Evolutionary conservation across 352 stramenopile genomes (phyloP), one percentile per base, ranked within the genome.

Genomic region (Albugo laibachii): DNA sequence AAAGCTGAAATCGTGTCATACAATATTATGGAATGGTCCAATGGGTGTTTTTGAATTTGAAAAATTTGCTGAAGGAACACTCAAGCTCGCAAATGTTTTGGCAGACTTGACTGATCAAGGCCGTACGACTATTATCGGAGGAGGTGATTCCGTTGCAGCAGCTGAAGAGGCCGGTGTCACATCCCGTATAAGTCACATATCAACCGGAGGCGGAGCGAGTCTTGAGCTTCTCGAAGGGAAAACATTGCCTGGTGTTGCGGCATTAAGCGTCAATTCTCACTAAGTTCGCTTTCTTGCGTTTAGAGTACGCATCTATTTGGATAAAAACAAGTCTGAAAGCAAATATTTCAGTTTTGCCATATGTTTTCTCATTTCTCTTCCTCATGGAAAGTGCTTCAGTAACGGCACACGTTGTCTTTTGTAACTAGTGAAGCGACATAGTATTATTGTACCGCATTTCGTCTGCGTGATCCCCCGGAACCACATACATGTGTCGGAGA

Each of bases 211-310:
- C 49, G 96, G 96, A 66, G 96, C 96, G 24, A 97, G 85, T 37
- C 73, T 99, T 49, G 95, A 99, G 71, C 77, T 99, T 42, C 67
- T 99, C 18, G 95, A 99, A 58, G 95, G 95, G 49, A 97, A 98
- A 67, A 76, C 84, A 24, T 80, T 99, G 12, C 96, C 96, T 8
- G 96, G 96, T 52, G 95, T 99, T 40, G 89, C 92, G 41, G 24
- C 24, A 31, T 31, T 31, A 8, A 31, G 24, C 24, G 24, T 31
- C 24, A 31, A 31, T n/a, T n/a, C n/a, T n/a, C n/a, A n/a, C 3
- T 31, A 31, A 31, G 24, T 31, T 31, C 24, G 24, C 24, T 31
- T 31, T 31, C n/a, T 31, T 31, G 24, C 24, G 24, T 31, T 31
- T 31, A 31, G 24, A 31, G 24, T 31, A 31, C 24, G 24, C 24